Percentiles rank a stretch among this genome's conserved stretches.
Evolutionary conservation across 768 basidiomycete species (phyloP).

Genomic region (Suillus hirtellus): DNA sequence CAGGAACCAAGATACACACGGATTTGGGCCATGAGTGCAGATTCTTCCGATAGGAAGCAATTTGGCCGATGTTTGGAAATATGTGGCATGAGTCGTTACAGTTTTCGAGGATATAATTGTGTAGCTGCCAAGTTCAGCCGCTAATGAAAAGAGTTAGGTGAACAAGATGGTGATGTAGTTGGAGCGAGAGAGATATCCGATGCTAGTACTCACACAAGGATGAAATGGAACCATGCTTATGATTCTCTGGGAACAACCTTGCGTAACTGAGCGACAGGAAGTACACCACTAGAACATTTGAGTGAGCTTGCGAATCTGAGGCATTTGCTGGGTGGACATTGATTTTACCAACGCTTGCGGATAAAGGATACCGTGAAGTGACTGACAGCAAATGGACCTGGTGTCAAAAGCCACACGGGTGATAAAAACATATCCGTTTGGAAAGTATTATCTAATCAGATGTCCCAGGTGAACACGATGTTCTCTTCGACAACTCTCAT

Average conservation of each 20-base stretch:
- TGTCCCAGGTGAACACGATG: too few relatives aligned
- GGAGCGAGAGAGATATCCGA: conserved; percentile 7
- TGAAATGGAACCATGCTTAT: conserved; percentile 5
- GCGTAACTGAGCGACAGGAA: not conserved
- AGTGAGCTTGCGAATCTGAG: conserved; percentile 13
- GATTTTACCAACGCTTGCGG: conserved; percentile 14
- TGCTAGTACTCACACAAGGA: conserved; percentile 13
- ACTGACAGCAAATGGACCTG: conserved; percentile 6
- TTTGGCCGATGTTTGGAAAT: conserved; percentile 16
- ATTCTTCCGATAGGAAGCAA: conserved; percentile 17
- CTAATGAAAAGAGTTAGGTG: conserved; percentile 14
- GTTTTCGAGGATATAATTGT: conserved; percentile 5
- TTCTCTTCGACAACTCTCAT: too few relatives aligned
- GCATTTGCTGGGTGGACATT: conserved; percentile 10
- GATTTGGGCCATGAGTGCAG: conserved; percentile 15
- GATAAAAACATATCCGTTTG: too few relatives aligned
- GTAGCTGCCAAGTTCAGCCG: not conserved
- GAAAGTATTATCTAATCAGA: too few relatives aligned
- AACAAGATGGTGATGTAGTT: not conserved
- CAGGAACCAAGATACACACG: conserved; percentile 17
- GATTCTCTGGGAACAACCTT: conserved; percentile 4
- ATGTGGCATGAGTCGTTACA: conserved; percentile 10
- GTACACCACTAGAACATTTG: not conserved
- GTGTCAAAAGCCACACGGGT: not conserved
- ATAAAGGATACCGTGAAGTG: not conserved